A percentile compares a stretch with the other conserved stretches of the same genome.
Evolutionary conservation across 108 stramenopile species (phyloP).

Genomic region (Schizochytrium sp.): DNA sequence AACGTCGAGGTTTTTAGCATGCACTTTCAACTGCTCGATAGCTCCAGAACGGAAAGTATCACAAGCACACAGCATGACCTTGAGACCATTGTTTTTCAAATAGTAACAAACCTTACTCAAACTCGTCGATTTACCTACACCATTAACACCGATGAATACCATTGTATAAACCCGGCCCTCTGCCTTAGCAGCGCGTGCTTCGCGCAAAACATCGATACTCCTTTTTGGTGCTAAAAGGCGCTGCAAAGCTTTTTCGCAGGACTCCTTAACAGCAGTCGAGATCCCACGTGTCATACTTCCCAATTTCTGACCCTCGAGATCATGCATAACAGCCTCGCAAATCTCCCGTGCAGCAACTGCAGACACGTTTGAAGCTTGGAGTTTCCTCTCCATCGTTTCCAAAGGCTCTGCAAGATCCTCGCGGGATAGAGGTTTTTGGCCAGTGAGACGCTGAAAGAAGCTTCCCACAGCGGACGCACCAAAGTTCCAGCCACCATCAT

Average conservation of each 20-base stretch:
- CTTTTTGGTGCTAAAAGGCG: constrained; percentile 72
- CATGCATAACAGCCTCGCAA: constrained; percentile 65
- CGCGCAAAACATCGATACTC: constrained; percentile 63
- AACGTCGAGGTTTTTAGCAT: constrained; percentile 87
- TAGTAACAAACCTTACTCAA: constrained; percentile 78
- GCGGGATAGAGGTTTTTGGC: constrained; percentile 61
- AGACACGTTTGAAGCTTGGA: constrained; percentile 91
- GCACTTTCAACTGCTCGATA: constrained; percentile 93
- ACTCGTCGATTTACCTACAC: constrained; percentile 78
- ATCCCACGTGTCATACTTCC: constrained; percentile 65
- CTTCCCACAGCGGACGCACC: constrained; percentile 4
- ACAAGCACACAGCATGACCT: constrained; percentile 85
- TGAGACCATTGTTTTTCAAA: constrained; percentile 75
- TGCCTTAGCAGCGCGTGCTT: constrained; percentile 63
- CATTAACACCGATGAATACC: constrained; percentile 96
- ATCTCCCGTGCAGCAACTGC: constrained; percentile 81
- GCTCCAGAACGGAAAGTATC: constrained; percentile 98
- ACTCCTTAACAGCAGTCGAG: constrained; percentile 65
- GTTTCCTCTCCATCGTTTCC: constrained; percentile 83
- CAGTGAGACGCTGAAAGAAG: constrained; percentile 25
- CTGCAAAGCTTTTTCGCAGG: constrained; percentile 68
- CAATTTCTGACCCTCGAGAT: constrained; percentile 70
- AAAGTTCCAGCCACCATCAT: constrained; percentile 61
- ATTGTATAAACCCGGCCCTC: constrained; percentile 82
- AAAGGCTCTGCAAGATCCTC: constrained; percentile 79